Conservation (phyloP, 1,284 basidiomycete species). For the Ganoderma lingzhi region DNA sequence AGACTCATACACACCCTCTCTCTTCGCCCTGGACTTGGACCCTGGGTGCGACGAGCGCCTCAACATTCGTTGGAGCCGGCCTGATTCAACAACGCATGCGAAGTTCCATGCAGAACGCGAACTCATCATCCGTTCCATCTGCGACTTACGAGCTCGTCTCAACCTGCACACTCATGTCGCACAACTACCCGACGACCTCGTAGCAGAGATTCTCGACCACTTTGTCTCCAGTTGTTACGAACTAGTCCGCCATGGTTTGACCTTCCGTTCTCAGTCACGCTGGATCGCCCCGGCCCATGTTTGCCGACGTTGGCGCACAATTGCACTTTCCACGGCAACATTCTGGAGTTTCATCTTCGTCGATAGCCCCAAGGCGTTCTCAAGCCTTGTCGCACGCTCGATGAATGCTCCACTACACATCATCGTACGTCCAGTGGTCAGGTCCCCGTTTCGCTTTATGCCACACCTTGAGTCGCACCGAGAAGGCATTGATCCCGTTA, state of each 20-base stretch:
- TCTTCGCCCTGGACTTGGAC: background rate
- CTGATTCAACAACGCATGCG: background rate
- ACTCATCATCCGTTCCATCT: background rate
- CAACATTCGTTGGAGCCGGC: too few relatives aligned
- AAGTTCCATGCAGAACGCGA: background rate
- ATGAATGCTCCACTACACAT: background rate
- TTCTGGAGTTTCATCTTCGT: slow-evolving; percentile 4
- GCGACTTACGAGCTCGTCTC: slow-evolving; percentile 5
- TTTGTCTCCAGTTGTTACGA: background rate
- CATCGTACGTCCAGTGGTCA: background rate
- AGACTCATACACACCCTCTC: background rate
- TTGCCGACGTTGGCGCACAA: background rate
- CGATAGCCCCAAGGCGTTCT: background rate
- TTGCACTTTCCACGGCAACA: background rate
- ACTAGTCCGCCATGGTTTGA: background rate
- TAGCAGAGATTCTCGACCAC: slow-evolving; percentile 12
- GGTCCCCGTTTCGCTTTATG: background rate
- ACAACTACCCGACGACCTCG: slow-evolving; percentile 13
- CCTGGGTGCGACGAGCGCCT: background rate
- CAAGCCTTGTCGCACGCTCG: background rate
- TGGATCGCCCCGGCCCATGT: slow-evolving; percentile 2
- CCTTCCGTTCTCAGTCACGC: background rate
- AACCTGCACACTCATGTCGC: slow-evolving; percentile 11
- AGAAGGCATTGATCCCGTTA: background rate
- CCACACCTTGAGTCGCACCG: background rate